A percentile compares a stretch with the other conserved stretches of the same genome.
Conservation (phyloP, 371 early-diverging fungal genomes). For the Circinella minor region DNA sequence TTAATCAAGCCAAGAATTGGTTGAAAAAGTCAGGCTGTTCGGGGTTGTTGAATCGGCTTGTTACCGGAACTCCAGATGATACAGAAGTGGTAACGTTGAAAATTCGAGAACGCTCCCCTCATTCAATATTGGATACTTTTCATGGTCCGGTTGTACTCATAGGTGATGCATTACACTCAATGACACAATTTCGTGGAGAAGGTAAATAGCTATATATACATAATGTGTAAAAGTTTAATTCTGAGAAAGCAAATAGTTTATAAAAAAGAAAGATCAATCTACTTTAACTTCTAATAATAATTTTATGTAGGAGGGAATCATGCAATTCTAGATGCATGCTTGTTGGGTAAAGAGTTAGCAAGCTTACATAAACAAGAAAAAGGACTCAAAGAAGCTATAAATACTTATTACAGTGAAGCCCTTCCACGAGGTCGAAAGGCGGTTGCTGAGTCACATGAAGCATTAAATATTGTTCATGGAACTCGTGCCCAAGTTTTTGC, state of each 20-base stretch:
- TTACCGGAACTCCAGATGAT: neutral
- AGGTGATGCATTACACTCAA: slow-evolving; percentile 30
- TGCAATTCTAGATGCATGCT: slow-evolving; percentile 34
- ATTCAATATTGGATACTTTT: neutral
- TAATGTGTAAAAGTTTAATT: too few relatives aligned
- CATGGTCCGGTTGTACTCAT: slow-evolving; percentile 15
- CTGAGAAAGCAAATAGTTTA: too few relatives aligned
- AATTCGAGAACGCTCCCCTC: slow-evolving; percentile 24
- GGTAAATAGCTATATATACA: slow-evolving; percentile 5
- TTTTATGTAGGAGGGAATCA: slow-evolving; percentile 37
- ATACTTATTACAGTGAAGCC: slow-evolving; percentile 29
- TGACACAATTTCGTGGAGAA: slow-evolving; percentile 32
- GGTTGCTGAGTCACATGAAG: slow-evolving; percentile 30
- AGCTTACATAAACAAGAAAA: slow-evolving; percentile 20
- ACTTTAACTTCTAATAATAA: neutral
- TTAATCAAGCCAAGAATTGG: slow-evolving; percentile 18
- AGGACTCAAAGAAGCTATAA: slow-evolving; percentile 22
- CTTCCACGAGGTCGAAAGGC: slow-evolving; percentile 29
- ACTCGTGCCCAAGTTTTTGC: slow-evolving; percentile 5
- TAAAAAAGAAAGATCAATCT: neutral
- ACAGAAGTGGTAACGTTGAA: neutral
- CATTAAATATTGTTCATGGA: slow-evolving; percentile 12
- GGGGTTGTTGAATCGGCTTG: slow-evolving; percentile 2
- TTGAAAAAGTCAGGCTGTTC: neutral
- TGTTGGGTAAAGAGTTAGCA: slow-evolving; percentile 22